Evolutionary conservation across 768 basidiomycete genomes (phyloP), one percentile per base, ranked within the genome.

Genomic region (Clitopilus hobsonii): DNA sequence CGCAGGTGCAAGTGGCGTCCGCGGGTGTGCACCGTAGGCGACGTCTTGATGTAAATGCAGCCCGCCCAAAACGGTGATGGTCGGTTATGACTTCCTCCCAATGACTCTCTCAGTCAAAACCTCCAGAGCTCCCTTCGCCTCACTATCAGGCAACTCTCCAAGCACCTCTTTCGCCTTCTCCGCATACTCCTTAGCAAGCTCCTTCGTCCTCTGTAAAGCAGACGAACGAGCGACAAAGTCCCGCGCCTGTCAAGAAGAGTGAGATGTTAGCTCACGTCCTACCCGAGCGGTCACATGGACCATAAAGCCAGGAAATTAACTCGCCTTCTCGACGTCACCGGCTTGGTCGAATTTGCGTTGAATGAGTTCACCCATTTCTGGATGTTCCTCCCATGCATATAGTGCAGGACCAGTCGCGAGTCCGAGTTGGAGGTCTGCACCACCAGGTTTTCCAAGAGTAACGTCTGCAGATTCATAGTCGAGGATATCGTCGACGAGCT

Each of bases 401-500:
- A 98, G 71, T 0, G 94, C 91, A 0, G 96, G 97, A 2, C 92
- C 96, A 0, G 97, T 99, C 4, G 97, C 91, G 41, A 94, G 77
- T 0, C 92, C 91, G 0, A 94, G 73, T 53, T 86, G 82, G 14
- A 94, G 76, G 67, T 94, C 93, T 1, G 92, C 89, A 16, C 90
- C 91, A 0, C 87, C 85, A 0, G 97, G 97, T 73, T 98, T 98
- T 29, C 96, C 96, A 11, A 98, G 82, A 0, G 87, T 74, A 0
- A 75, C 70, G 5, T 83, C 79, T 10, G 86, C 87, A 0, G 89
- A 84, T 49, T 94, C 89, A 65, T 93, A 98, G 72, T 98, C 97
- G 2, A 99, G 75, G 29, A 94, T 82, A 65, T 99, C 97, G 67
- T 99, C 97, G 49, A 98, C 88, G 8, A 99, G 87, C 94, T 97